Conservation (phyloP, 208 protist genomes). For the Kentomonas sorsogonicus region DNA sequence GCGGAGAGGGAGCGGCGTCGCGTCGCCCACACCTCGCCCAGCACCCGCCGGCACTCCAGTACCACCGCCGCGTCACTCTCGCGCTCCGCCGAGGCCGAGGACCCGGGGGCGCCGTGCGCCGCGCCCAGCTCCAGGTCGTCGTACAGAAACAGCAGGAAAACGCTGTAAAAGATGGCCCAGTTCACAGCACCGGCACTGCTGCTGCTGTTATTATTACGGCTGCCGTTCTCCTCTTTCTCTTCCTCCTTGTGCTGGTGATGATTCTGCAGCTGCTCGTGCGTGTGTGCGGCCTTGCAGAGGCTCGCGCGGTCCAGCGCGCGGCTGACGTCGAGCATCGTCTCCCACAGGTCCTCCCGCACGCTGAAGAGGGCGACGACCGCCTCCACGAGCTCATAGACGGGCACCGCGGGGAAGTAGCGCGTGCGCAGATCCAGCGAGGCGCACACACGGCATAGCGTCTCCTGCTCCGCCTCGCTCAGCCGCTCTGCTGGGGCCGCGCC, state of each 20-base stretch:
- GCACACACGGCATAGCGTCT: too few species aligned
- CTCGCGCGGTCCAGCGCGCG: not conserved
- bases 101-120: not conserved
- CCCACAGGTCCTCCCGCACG: not conserved
- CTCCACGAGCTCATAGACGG: not conserved
- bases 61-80: too few species aligned
- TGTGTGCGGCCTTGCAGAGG: not conserved
- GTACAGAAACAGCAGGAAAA: conserved; percentile 12
- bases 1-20: too few species aligned
- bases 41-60: too few species aligned
- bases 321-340: not conserved
- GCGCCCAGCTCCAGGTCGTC: conserved; percentile 8
- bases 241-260: not conserved
- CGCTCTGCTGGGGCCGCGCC: too few species aligned
- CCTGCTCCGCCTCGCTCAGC: too few species aligned
- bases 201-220: not conserved
- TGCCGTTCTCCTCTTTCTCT: not conserved
- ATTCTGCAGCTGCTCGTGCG: not conserved
- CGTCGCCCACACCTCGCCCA: too few species aligned
- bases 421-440: too few species aligned
- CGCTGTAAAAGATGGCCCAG: conserved; percentile 15
- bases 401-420: too few species aligned
- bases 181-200: conserved; percentile 1
- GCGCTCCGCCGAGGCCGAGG: too few species aligned
- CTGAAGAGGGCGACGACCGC: not conserved